Conservation (phyloP, 2,329 filamentous ascomycete species). For the Hypoxylon sp. region DNA sequence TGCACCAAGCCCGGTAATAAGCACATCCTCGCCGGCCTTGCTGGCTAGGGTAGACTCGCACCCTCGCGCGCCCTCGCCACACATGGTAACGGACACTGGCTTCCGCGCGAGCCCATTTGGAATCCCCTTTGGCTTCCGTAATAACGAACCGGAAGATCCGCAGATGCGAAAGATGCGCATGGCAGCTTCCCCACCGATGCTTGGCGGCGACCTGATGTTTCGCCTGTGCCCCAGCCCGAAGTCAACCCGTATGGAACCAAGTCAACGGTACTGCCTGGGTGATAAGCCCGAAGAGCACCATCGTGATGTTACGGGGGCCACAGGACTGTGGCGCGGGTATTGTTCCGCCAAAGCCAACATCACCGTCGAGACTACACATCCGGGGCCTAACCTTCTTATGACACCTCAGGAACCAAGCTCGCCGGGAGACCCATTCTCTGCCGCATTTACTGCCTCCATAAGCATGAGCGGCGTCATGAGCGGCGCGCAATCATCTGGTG, state of each 20-base stretch:
- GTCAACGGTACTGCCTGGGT: slow-evolving; percentile 70
- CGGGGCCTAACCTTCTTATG: slow-evolving; percentile 65
- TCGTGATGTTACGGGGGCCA: slow-evolving; percentile 69
- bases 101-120: slow-evolving; percentile 60
- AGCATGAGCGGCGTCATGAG: slow-evolving; percentile 64
- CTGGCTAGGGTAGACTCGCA: slow-evolving; percentile 41
- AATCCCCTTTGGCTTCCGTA: slow-evolving; percentile 62
- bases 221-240: slow-evolving; percentile 87
- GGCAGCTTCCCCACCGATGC: slow-evolving; percentile 83
- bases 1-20: slow-evolving; percentile 47
- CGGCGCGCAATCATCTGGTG: slow-evolving; percentile 56
- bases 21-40: slow-evolving; percentile 48
- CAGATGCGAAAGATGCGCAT: slow-evolving; percentile 65
- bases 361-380: slow-evolving; percentile 60
- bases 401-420: slow-evolving; percentile 64
- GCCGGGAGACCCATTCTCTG: slow-evolving; percentile 61
- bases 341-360: slow-evolving; percentile 64
- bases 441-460: slow-evolving; percentile 58
- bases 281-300: slow-evolving; percentile 64
- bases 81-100: slow-evolving; percentile 58
- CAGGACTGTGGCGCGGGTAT: slow-evolving; percentile 84
- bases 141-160: slow-evolving; percentile 58
- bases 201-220: slow-evolving; percentile 85
- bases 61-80: slow-evolving; percentile 46
- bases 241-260: slow-evolving; percentile 85